Evolutionary conservation across 2,329 filamentous ascomycete species (phyloP), one percentile per base, ranked within the genome.

Genomic region (Zymoseptoria pseudotritici): DNA sequence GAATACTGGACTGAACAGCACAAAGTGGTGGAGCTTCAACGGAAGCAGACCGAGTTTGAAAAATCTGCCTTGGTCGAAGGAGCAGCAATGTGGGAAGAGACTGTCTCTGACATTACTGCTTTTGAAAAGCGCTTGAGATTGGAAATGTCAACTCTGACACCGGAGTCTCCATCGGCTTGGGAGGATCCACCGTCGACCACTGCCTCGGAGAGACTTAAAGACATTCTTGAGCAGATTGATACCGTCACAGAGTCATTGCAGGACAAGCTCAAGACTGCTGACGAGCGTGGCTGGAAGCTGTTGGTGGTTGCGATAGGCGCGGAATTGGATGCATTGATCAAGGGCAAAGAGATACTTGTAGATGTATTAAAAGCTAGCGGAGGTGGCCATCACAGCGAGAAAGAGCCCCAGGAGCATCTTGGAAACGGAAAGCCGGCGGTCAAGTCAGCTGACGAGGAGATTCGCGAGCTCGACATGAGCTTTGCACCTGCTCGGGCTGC

Each of bases 221-320:
- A 66, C 24, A 71, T 82, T 58, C 74, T 88, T 19, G 69, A 67
- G 4, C 79, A 81, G 61, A 86, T 91, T 80, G 77, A 80, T 26
- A 70, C 69, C 2, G 81, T 86, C 4, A 80, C 87, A 11, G 66
- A 68, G 0, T 79, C 81, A 2, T 73, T 93, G 3, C 80, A 85
- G 57, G 73, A 78, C 17, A 79, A 81, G 20, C 68, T 86, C 24
- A 75, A 78, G 1, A 69, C 80, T 2, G 86, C 86, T 0, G 83
- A 88, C 61, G 75, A 78, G 1, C 82, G 82, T 59, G 80, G 81
- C 17, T 93, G 89, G 89, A 91, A 87, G 59, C 75, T 92, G 17
- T 78, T 93, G 19, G 85, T 91, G 4, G 89, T 84, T 56, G 88
- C 88, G 10, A 85, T 93, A 36, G 87, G 88, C 0, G 89, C 89